These are phyloP conservation scores for Zygosaccharomyces rouxii DNA, from an alignment of 805 yeast genomes.

Conservation along the genomic window DNA sequence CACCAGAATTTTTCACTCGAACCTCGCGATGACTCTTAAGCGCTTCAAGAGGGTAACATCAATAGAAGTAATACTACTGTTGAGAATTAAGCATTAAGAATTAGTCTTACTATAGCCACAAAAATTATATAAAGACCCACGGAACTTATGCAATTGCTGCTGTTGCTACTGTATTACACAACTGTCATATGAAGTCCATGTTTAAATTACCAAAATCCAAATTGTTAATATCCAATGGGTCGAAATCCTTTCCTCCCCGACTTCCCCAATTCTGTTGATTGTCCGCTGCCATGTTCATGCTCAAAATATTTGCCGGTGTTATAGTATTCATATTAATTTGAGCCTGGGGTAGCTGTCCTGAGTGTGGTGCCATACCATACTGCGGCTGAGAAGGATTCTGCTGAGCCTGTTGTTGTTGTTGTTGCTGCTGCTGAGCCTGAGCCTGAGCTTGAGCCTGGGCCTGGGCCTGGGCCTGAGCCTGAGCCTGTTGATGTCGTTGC, in stretches of 20 bases:
- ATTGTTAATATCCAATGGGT: slow-evolving; percentile 27
- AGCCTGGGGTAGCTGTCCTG: slow-evolving; percentile 9
- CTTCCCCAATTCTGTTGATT: slow-evolving; percentile 10
- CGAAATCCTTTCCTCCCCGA: slow-evolving; percentile 14
- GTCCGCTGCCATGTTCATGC: slow-evolving; percentile 18
- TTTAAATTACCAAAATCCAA: slow-evolving; percentile 29
- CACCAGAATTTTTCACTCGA: slow-evolving; percentile 3
- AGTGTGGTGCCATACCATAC: slow-evolving; percentile 1
- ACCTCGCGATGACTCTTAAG: neutral
- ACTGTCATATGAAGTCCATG: slow-evolving; percentile 29
- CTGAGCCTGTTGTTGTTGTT: slow-evolving; percentile 5
- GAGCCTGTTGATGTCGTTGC: slow-evolving; percentile 5
- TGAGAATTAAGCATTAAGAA: neutral
- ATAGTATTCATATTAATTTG: slow-evolving; percentile 18
- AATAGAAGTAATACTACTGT: neutral
- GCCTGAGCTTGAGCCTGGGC: slow-evolving; percentile 5
- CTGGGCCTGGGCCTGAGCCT: slow-evolving; percentile 6
- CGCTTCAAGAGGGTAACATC: slow-evolving; percentile 3
- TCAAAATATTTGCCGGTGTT: slow-evolving; percentile 23
- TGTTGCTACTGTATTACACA: neutral
- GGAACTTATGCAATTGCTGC: neutral
- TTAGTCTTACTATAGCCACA: slow-evolving; percentile 1
- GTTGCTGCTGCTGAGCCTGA: slow-evolving; percentile 7
- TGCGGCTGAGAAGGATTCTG: slow-evolving; percentile 12
- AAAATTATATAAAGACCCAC: neutral